Evolutionary conservation across 768 basidiomycete genomes (phyloP).

Genomic region (Termitomyces sp.): DNA sequence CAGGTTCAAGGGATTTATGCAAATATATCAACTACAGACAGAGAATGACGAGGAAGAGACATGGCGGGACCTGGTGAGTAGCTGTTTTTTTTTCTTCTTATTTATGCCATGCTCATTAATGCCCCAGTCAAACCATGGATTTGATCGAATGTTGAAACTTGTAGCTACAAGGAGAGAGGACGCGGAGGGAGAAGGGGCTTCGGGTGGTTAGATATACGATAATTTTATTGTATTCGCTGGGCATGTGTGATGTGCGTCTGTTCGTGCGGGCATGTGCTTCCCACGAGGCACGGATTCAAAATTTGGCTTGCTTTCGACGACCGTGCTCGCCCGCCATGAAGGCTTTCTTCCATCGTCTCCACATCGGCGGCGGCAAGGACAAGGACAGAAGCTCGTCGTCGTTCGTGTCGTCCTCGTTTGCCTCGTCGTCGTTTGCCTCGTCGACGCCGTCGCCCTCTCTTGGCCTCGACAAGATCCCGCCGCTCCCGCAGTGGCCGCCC

Average conservation of each 20-base stretch:
- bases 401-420: too few relatives aligned
- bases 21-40: conserved; percentile 83
- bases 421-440: too few relatives aligned
- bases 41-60: conserved; percentile 84
- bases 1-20: conserved; percentile 78
- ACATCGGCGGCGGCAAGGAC: conserved; percentile 63
- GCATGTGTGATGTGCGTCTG: conserved; percentile 49
- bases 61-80: conserved; percentile 71
- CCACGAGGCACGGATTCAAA: conserved; percentile 19
- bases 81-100: too few relatives aligned
- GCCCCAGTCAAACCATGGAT: conserved; percentile 66
- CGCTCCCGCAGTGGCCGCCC: conserved; percentile 69
- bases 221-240: conserved; percentile 54
- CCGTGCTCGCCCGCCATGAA: conserved; percentile 51
- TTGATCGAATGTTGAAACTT: conserved; percentile 61
- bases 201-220: not conserved
- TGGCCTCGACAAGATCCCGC: conserved; percentile 64
- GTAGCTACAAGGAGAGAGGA: conserved; percentile 56
- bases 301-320: conserved; percentile 21
- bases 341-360: conserved; percentile 77
- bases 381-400: conserved; percentile 49
- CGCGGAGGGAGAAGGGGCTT: conserved; percentile 27
- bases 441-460: not conserved
- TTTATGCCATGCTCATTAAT: not conserved
- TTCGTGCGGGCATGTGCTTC: conserved; percentile 8